These are phyloP conservation scores for Coccomyxa subellipsoidea DNA, from an alignment of 163 green algal genomes.

Conservation along the genomic window DNA sequence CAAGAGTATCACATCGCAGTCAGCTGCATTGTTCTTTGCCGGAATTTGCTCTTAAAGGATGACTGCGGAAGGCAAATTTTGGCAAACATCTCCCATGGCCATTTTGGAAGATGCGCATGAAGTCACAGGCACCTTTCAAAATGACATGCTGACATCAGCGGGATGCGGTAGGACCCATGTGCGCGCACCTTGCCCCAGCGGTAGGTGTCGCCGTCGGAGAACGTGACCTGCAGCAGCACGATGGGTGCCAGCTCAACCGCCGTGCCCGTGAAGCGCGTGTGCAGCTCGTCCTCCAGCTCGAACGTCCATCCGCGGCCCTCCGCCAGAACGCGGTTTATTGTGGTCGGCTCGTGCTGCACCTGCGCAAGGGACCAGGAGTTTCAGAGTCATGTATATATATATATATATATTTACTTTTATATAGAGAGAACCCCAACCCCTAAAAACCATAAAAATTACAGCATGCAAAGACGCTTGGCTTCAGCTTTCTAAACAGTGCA, in stretches of 20 bases:
- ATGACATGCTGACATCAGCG: too few relatives aligned
- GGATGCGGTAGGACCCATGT: neutral
- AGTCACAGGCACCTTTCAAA: neutral
- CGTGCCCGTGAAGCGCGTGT: constrained; percentile 79
- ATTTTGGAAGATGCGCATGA: neutral
- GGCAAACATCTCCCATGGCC: neutral
- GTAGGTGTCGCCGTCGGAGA: constrained; percentile 70
- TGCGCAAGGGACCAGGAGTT: too few relatives aligned
- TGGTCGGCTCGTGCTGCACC: constrained; percentile 72
- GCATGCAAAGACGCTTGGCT: too few relatives aligned
- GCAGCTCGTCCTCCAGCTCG: constrained; percentile 66
- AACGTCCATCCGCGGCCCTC: constrained; percentile 64
- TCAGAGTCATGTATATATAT: too few relatives aligned
- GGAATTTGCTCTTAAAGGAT: too few relatives aligned
- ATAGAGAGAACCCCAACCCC: too few relatives aligned
- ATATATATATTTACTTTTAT: too few relatives aligned
- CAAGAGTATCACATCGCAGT: too few relatives aligned
- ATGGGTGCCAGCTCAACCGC: constrained; percentile 72
- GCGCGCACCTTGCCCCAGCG: constrained; percentile 14
- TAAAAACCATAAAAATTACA: too few relatives aligned
- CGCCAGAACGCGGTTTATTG: constrained; percentile 58
- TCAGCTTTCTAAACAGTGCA: too few relatives aligned
- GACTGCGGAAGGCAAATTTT: too few relatives aligned
- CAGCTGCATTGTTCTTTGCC: too few relatives aligned
- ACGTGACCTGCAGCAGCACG: constrained; percentile 49